Conservation (phyloP, 495 filamentous ascomycete genomes). For the Daldinia caldariorum region DNA sequence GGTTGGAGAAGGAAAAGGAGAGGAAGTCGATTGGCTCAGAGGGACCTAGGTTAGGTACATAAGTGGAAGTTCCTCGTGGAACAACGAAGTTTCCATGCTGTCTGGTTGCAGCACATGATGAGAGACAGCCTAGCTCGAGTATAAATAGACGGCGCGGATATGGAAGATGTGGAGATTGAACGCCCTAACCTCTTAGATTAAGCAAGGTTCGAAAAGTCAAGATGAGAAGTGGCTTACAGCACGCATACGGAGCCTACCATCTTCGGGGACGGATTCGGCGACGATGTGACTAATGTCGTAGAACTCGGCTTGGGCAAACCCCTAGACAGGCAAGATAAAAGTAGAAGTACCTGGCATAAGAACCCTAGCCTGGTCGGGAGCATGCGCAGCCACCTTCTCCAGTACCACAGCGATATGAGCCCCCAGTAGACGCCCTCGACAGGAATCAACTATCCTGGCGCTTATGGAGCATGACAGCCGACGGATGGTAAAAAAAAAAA, state of each 20-base stretch:
- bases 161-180: too few species aligned
- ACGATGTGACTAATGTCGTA: constrained; percentile 55
- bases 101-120: too few species aligned
- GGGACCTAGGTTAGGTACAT: too few species aligned
- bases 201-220: too few species aligned
- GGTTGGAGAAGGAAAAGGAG: too few species aligned
- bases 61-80: too few species aligned
- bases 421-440: constrained; percentile 47
- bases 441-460: constrained; percentile 36
- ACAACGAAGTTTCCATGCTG: too few species aligned
- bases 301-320: constrained; percentile 52
- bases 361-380: constrained; percentile 63
- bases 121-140: too few species aligned
- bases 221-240: too few species aligned
- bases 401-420: constrained; percentile 66
- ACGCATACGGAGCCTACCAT: constrained; percentile 70
- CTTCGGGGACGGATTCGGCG: constrained; percentile 64
- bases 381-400: constrained; percentile 68
- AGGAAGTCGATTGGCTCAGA: too few species aligned
- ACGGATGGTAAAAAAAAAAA: constrained; percentile 49
- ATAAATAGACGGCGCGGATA: too few species aligned
- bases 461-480: constrained; percentile 21
- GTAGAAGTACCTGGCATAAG: constrained; percentile 49
- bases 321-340: constrained; percentile 48
- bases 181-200: too few species aligned